A percentile compares a stretch with the other conserved stretches of the same genome.
These are phyloP conservation scores for Oryza australiensis DNA, from an alignment of 176 grass and related monocot species.

Conservation along the genomic window DNA sequence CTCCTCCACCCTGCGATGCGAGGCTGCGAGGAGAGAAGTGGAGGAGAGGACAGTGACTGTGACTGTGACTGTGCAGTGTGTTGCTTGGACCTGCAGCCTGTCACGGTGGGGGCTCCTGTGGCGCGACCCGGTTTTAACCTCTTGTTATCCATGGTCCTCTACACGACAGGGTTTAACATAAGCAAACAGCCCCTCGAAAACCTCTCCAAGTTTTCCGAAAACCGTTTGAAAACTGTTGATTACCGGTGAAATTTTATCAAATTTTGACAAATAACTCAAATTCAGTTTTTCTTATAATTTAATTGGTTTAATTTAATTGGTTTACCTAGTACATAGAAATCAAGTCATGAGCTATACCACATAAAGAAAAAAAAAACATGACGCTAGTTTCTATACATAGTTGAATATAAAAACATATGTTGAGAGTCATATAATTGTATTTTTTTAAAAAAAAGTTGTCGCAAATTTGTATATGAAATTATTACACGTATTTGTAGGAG, in stretches of 20 bases:
- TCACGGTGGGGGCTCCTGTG: conserved; percentile 12
- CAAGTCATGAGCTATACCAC: too few relatives aligned
- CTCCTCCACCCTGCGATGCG: neutral
- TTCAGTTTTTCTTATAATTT: too few relatives aligned
- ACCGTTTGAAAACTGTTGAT: too few relatives aligned
- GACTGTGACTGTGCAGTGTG: conserved; percentile 36
- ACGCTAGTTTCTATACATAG: neutral
- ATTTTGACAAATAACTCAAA: too few relatives aligned
- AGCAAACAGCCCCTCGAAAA: too few relatives aligned
- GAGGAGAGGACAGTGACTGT: neutral
- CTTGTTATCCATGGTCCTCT: conserved; percentile 24
- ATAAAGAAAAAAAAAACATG: neutral
- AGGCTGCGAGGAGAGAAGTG: neutral
- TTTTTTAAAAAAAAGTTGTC: neutral
- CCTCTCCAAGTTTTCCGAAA: too few relatives aligned
- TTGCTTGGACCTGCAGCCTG: conserved; percentile 24
- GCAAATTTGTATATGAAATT: neutral
- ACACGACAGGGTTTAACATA: too few relatives aligned
- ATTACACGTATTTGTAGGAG: neutral
- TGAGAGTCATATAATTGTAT: neutral
- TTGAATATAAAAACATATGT: neutral
- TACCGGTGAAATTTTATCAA: too few relatives aligned
- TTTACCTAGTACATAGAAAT: too few relatives aligned
- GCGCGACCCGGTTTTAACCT: conserved; percentile 20
- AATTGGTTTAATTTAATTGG: too few relatives aligned